Evolutionary conservation across 2,329 filamentous ascomycete genomes (phyloP).

Genomic region (Colletotrichum sp.): DNA sequence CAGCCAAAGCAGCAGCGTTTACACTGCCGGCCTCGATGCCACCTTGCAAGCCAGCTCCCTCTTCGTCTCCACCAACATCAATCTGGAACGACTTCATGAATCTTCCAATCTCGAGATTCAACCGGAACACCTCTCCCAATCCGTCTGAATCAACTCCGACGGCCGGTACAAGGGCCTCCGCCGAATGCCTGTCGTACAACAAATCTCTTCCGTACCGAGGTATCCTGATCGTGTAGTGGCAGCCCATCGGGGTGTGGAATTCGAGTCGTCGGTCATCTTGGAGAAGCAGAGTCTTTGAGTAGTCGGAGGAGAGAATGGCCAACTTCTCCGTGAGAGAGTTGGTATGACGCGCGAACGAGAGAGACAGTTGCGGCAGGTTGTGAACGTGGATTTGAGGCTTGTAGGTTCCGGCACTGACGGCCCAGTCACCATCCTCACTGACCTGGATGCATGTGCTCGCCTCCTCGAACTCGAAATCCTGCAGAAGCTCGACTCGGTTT

Average conservation of each 20-base stretch:
- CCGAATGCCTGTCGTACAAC: constrained; percentile 79
- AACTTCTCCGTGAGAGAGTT: constrained; percentile 92
- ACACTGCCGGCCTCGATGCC: constrained; percentile 86
- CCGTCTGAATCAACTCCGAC: constrained; percentile 88
- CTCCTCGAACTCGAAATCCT: constrained; percentile 98
- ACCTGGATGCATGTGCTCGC: constrained; percentile 89
- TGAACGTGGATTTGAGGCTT: constrained; percentile 89
- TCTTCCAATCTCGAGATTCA: constrained; percentile 89
- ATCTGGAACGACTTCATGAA: constrained; percentile 96
- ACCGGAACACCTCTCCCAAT: constrained; percentile 87
- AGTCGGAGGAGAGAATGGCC: constrained; percentile 85
- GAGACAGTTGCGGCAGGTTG: constrained; percentile 87
- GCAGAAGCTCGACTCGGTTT: constrained; percentile 90
- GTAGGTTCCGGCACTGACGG: constrained; percentile 75
- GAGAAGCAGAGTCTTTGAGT: constrained; percentile 91
- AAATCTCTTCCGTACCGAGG: constrained; percentile 93
- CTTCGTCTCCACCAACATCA: constrained; percentile 81
- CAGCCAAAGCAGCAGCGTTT: constrained; percentile 85
- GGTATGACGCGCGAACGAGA: constrained; percentile 94
- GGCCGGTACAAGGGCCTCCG: constrained; percentile 85
- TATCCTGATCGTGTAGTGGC: constrained; percentile 87
- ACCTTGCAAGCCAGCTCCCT: constrained; percentile 81
- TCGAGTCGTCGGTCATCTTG: constrained; percentile 91
- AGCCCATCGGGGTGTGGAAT: constrained; percentile 88
- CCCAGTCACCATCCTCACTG: constrained; percentile 94